phyloP scores from a whole-genome alignment of 1,284 basidiomycete genomes.

The Fomitopsis schrenkii region DNA sequence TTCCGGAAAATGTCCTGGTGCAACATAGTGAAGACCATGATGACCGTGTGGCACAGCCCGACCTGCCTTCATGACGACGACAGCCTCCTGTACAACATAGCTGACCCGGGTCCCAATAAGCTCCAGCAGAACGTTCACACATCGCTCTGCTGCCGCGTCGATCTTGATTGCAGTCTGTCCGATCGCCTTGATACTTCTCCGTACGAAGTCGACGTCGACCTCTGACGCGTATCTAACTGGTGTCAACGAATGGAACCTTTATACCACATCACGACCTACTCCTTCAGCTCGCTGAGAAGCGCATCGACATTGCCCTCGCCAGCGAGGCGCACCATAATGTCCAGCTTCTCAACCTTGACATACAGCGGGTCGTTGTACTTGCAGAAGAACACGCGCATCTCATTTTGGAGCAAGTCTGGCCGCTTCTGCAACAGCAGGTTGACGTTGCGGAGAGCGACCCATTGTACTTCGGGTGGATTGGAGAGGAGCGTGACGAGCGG shows the following conservation, averaged over 20 bases:
- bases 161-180: constrained; percentile 97
- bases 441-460: constrained; percentile 96
- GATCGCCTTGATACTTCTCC: constrained; percentile 92
- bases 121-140: constrained; percentile 90
- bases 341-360: constrained; percentile 97
- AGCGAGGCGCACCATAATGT: constrained; percentile 96
- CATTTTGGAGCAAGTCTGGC: constrained; percentile 84
- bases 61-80: constrained; percentile 93
- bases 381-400: constrained; percentile 99
- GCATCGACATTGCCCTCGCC: constrained; percentile 92
- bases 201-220: constrained; percentile 97
- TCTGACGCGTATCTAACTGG: constrained; percentile 86
- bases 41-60: constrained; percentile 5
- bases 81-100: constrained; percentile 98
- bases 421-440: constrained; percentile 94
- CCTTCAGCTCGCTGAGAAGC: constrained; percentile 91
- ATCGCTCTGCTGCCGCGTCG: constrained; percentile 87
- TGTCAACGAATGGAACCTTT: not conserved
- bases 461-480: constrained; percentile 85
- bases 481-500: constrained; percentile 82
- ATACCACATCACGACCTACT: constrained; percentile 45
- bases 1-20: constrained; percentile 93
- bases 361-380: constrained; percentile 99
- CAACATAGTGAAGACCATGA: not conserved
- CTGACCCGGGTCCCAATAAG: constrained; percentile 90